Evolutionary conservation across 768 basidiomycete species (phyloP).

Genomic region (Gloeophyllum trabeum): DNA sequence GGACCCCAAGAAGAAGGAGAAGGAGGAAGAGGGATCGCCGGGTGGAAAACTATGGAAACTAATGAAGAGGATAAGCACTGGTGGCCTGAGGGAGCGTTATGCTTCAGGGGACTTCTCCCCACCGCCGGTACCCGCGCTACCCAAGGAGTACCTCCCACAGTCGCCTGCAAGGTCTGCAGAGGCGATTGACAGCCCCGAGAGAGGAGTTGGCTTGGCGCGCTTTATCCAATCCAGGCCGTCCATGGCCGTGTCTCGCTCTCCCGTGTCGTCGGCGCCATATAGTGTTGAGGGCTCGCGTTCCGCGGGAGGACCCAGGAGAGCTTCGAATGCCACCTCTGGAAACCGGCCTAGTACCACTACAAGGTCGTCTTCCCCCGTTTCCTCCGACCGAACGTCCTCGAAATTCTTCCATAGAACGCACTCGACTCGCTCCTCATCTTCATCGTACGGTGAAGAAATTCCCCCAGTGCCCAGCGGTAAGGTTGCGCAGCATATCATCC

Average conservation of each 20-base stretch:
- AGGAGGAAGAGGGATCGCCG: slow-evolving; percentile 16
- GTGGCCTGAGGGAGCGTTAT: slow-evolving; percentile 49
- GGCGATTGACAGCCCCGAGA: not conserved
- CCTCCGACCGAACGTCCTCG: slow-evolving; percentile 43
- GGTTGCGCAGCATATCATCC: slow-evolving; percentile 37
- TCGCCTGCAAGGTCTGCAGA: not conserved
- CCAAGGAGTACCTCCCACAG: slow-evolving; percentile 23
- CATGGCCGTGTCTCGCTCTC: not conserved
- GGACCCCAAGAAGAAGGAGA: slow-evolving; percentile 8
- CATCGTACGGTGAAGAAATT: slow-evolving; percentile 37
- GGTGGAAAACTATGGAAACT: slow-evolving; percentile 49
- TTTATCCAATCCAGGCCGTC: slow-evolving; percentile 1
- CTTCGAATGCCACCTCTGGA: too few species aligned
- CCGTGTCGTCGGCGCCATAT: slow-evolving; percentile 4
- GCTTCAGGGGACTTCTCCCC: slow-evolving; percentile 14
- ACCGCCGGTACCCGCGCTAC: slow-evolving; percentile 54
- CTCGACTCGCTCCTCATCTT: slow-evolving; percentile 41
- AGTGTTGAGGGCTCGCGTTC: too few species aligned
- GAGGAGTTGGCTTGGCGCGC: not conserved
- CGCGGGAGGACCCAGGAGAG: slow-evolving; percentile 12
- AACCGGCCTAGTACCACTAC: slow-evolving; percentile 37
- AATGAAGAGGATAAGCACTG: slow-evolving; percentile 59
- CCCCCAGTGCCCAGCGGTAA: slow-evolving; percentile 26
- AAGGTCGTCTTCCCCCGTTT: slow-evolving; percentile 49
- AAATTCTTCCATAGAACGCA: slow-evolving; percentile 38